Base-by-base conservation (phyloP, 345 rosid genomes). In the Syzygium aqueum region DNA sequence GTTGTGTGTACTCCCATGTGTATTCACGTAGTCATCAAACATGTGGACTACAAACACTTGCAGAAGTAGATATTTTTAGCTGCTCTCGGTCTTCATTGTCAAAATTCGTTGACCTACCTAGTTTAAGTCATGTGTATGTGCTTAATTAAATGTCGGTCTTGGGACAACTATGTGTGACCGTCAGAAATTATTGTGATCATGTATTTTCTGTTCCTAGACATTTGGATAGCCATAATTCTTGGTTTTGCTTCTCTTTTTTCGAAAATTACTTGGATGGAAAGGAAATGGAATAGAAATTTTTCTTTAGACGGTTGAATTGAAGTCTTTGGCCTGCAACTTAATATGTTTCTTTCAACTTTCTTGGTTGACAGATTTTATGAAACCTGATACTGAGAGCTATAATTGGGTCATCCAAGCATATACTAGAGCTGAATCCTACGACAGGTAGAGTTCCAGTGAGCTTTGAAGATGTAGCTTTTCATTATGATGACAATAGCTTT, bases 381-480 rank as follows among this genome's bases (percentile, higher is more conserved):
- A 95, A 91, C 99, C 99, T 49, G 91, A 97, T 89, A 94, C 99
- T 1, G 98, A 97, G 92, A 93, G 98, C 33, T 97, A 97, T 91
- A 97, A 97, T 88, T 97, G 98, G 98, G 98, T 97, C 86, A 94
- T 97, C 91, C 98, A 96, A 93, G 98, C 99, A 84, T 97, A 95
- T 87, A 97, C 99, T 28, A 94, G 98, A 91, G 98, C 98, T 85
- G 98, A 97, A 89, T 96, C 98, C 80, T 96, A 96, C 86, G 97
- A 97, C 89, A 95, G 99, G 99, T 97, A 91, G 19, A 57, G 30
- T 67, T 73, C 49, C 21, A 27, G 27, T 73, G 49, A 19, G 46
- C 82, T 73, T 40, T 73, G 49, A 73, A 61, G 82, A 40, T 37
- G 25, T 73, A 19, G 49, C 82, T 73, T 73, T 73, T 73, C 49